phyloP scores from a whole-genome alignment of 2,329 filamentous ascomycete species.

The Fusarium paranaense region DNA sequence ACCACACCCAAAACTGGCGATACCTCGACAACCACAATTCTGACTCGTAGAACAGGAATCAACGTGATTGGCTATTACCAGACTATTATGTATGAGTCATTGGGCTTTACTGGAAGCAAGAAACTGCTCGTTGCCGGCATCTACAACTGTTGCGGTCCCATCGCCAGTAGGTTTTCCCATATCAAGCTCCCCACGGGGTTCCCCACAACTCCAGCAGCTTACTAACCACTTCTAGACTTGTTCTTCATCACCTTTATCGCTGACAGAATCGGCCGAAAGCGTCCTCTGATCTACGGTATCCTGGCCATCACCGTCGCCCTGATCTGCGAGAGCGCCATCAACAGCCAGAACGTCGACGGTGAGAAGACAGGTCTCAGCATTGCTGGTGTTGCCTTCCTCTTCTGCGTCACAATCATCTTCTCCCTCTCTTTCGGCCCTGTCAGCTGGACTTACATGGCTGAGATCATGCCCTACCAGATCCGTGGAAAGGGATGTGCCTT shows the following conservation, averaged over 20 bases:
- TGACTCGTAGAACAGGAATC: slow-evolving; percentile 48
- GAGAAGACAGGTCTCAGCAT: slow-evolving; percentile 59
- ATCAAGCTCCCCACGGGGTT: background rate
- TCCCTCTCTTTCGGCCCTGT: slow-evolving; percentile 64
- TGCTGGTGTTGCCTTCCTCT: slow-evolving; percentile 70
- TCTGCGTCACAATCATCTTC: slow-evolving; percentile 64
- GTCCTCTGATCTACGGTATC: slow-evolving; percentile 74
- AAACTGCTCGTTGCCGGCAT: slow-evolving; percentile 68
- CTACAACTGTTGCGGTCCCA: slow-evolving; percentile 69
- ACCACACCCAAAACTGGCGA: background rate
- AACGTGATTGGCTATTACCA: slow-evolving; percentile 70
- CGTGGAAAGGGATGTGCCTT: slow-evolving; percentile 50
- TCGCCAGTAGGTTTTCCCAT: slow-evolving; percentile 52
- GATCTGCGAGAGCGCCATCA: slow-evolving; percentile 67
- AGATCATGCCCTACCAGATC: slow-evolving; percentile 73
- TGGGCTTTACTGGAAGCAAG: slow-evolving; percentile 61
- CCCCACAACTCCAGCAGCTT: background rate
- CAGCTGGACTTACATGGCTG: slow-evolving; percentile 70
- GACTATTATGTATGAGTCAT: slow-evolving; percentile 63
- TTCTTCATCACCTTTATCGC: slow-evolving; percentile 69
- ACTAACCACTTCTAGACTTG: slow-evolving; percentile 50
- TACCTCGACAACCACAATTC: background rate
- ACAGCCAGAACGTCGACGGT: slow-evolving; percentile 59
- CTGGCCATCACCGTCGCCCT: slow-evolving; percentile 67
- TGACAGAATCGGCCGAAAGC: slow-evolving; percentile 70